Percentiles rank a stretch among this genome's conserved stretches.
phyloP scores from a whole-genome alignment of 2,329 filamentous ascomycete genomes.

The Epichloe gansuensis region DNA sequence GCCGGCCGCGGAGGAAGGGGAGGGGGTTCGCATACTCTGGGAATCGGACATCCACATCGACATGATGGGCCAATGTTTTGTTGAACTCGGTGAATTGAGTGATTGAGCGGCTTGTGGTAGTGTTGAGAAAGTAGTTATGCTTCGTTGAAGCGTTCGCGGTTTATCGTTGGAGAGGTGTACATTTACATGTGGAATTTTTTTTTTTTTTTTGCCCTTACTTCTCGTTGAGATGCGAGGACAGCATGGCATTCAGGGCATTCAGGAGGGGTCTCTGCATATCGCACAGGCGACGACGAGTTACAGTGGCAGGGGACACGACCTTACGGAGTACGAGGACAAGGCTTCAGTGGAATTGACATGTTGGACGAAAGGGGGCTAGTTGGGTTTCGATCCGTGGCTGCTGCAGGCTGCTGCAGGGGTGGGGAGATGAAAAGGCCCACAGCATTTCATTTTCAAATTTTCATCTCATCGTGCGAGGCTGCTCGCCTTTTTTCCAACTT shows the following conservation, averaged over 20 bases:
- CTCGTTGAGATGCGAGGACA: conserved; percentile 7
- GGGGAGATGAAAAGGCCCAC: neutral
- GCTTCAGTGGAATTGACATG: neutral
- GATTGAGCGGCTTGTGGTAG: neutral
- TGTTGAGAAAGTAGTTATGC: neutral
- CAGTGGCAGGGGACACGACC: neutral
- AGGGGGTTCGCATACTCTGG: conserved; percentile 59
- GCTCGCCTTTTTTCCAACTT: neutral
- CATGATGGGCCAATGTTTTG: conserved; percentile 21
- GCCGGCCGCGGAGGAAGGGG: neutral
- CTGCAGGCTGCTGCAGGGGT: neutral
- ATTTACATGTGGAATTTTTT: neutral
- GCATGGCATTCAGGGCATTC: conserved; percentile 1
- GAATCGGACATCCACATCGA: conserved; percentile 94
- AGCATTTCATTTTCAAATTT: neutral
- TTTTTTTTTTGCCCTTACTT: neutral
- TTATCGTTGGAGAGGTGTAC: no score
- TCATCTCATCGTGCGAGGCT: neutral
- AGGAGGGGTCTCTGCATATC: conserved; percentile 5
- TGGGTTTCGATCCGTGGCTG: neutral
- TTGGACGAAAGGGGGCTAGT: conserved; percentile 1
- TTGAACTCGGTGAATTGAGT: neutral
- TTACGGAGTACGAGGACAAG: neutral
- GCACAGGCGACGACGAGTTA: neutral
- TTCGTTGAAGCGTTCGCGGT: no score